Conservation (phyloP, 1,284 basidiomycete species). For the Apiotrichum mycotoxinovorans region DNA sequence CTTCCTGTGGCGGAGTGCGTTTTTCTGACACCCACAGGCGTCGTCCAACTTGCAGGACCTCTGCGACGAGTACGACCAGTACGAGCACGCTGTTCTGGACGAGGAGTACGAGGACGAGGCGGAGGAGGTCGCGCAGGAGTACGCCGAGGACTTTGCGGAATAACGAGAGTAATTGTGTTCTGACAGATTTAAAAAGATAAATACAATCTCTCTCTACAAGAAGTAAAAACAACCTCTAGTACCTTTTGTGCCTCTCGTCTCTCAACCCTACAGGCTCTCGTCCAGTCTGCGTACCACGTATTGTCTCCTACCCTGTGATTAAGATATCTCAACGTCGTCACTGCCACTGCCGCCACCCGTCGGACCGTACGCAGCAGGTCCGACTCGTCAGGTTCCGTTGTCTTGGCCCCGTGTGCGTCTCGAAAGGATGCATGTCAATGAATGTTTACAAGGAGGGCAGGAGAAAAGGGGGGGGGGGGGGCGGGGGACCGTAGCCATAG, state of each 20-base stretch:
- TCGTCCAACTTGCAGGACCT: constrained; percentile 44
- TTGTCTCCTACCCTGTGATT: background rate
- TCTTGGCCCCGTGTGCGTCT: background rate
- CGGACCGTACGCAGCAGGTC: background rate
- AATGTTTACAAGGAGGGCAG: background rate
- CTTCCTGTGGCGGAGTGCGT: no score
- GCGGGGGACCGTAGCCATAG: no score
- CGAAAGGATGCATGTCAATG: background rate
- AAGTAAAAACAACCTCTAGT: background rate
- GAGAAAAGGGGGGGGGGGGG: no score
- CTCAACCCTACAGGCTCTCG: background rate
- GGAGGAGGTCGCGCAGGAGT: constrained; percentile 19
- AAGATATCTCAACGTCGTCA: background rate
- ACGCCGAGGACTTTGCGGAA: constrained; percentile 18
- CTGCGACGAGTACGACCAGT: constrained; percentile 46
- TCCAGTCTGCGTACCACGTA: background rate
- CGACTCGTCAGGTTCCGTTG: background rate
- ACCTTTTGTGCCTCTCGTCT: background rate
- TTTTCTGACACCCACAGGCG: background rate
- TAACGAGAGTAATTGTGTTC: constrained; percentile 1
- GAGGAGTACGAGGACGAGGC: constrained; percentile 32
- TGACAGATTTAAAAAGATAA: background rate
- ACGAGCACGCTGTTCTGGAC: constrained; percentile 26
- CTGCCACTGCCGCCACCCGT: background rate
- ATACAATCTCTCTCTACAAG: background rate